These are phyloP conservation scores for Clonostachys solani DNA, from an alignment of 2,329 filamentous ascomycete species.

Conservation along the genomic window DNA sequence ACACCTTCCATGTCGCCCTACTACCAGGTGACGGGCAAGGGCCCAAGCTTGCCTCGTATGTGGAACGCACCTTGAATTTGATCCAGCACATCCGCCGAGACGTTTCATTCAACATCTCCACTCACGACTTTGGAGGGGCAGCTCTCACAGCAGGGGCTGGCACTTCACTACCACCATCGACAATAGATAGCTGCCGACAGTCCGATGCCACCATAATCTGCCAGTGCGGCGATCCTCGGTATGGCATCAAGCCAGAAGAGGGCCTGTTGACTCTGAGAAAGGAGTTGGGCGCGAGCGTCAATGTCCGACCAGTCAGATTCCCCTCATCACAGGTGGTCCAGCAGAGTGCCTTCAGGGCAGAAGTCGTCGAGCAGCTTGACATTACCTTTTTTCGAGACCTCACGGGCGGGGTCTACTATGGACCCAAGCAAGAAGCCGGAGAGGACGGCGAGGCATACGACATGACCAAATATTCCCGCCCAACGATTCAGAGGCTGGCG, in stretches of 20 bases:
- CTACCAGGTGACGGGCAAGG: slow-evolving; percentile 7
- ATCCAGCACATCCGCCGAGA: slow-evolving; percentile 3
- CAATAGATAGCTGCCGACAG: slow-evolving; percentile 4
- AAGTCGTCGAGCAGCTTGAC: slow-evolving; percentile 64
- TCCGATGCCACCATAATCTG: slow-evolving; percentile 6
- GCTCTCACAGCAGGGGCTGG: background rate
- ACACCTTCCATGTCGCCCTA: slow-evolving; percentile 1
- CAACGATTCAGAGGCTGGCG: slow-evolving; percentile 68
- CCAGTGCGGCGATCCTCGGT: slow-evolving; percentile 5
- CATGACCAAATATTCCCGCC: slow-evolving; percentile 66
- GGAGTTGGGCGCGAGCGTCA: slow-evolving; percentile 47
- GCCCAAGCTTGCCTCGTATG: slow-evolving; percentile 3
- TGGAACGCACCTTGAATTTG: slow-evolving; percentile 1
- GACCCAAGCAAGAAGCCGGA: slow-evolving; percentile 41
- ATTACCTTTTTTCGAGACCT: slow-evolving; percentile 76
- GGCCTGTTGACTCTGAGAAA: slow-evolving; percentile 71
- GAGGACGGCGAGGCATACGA: slow-evolving; percentile 63
- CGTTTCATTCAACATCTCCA: slow-evolving; percentile 4
- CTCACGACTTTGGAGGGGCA: slow-evolving; percentile 2
- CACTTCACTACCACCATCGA: slow-evolving; percentile 1
- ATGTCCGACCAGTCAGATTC: slow-evolving; percentile 75
- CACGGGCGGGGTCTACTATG: slow-evolving; percentile 76
- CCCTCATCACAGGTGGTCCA: slow-evolving; percentile 65
- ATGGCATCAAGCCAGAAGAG: slow-evolving; percentile 65
- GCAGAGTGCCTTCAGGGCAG: slow-evolving; percentile 64